Conservation (phyloP, 2,329 filamentous ascomycete genomes). For the Apiospora koreana region DNA sequence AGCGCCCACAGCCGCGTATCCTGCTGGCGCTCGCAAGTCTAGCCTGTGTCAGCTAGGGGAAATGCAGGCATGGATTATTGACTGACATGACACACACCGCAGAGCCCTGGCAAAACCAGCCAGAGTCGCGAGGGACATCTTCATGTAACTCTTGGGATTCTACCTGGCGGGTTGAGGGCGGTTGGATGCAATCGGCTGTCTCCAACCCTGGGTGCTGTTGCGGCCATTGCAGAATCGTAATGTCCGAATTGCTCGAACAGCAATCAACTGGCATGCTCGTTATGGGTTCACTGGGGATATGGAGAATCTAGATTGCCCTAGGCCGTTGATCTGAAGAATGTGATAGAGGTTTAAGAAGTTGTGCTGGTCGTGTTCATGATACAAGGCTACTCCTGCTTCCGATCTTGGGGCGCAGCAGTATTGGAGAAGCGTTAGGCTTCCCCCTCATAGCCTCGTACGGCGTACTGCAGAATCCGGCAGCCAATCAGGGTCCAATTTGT, state of each 20-base stretch:
- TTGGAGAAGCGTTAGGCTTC: neutral
- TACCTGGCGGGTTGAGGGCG: neutral
- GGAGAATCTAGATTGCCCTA: neutral
- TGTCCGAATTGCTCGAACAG: neutral
- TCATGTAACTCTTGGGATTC: neutral
- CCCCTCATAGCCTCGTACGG: too few relatives aligned
- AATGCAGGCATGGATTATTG: neutral
- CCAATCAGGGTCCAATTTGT: too few relatives aligned
- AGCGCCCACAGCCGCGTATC: neutral
- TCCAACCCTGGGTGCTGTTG: neutral
- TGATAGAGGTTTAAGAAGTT: neutral
- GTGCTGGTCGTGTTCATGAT: neutral
- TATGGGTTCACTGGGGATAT: neutral
- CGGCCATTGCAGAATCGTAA: neutral
- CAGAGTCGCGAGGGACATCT: neutral
- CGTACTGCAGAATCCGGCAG: neutral
- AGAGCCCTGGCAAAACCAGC: neutral
- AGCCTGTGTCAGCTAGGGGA: neutral
- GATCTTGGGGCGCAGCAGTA: neutral
- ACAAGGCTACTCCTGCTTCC: neutral
- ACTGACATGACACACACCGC: neutral
- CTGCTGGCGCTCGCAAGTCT: neutral
- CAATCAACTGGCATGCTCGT: neutral
- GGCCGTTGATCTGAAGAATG: neutral
- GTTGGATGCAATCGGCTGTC: neutral